Evolutionary conservation across 2,329 filamentous ascomycete species (phyloP), one percentile per base, ranked within the genome.

Genomic region (Venturia pyrina): DNA sequence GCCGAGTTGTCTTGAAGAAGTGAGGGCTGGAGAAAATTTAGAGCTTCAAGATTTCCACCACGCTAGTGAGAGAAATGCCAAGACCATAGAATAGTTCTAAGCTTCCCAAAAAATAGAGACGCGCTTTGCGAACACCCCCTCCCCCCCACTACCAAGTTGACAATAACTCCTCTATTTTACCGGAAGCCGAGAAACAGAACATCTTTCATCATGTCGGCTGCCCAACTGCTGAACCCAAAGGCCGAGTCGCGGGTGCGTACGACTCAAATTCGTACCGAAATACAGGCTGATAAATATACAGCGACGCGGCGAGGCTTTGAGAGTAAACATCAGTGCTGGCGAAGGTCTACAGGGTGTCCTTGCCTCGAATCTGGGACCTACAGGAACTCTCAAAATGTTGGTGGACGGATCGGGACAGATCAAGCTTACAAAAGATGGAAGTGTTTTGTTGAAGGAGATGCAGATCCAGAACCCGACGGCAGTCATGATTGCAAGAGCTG

Each of bases 381-480:
- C 90, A 72, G 95, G 93, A 70, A 98, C 93, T 48, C 89, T 98
- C 73, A 98, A 98, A 83, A 98, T 98, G 93, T 77, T 87, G 72
- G 85, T 87, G 62, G 85, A 87, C 73, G 85, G 85, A 69, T 80
- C 85, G 68, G 85, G 85, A 71, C 81, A 78, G 74, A 99, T 99
- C 82, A 99, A 99, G 82, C 85, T 99, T 76, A 99, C 95, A 72
- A 99, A 99, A 79, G 95, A 99, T 80, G 95, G 95, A 76, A 97
- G 96, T 74, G 93, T 98, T 68, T 82, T 88, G 70, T 74, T 88
- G 72, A 83, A 84, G 73, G 85, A 88, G 75, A 88, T 88, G 85
- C 93, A 98, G 87, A 98, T 98, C 76, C 93, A 97, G 81, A 98
- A 98, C 78, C 95, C 95, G 37, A 99, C 95, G 44, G 95, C 95